Percentiles rank a stretch among this genome's conserved stretches.
Conservation (phyloP, 163 green algal species). For the Chlamydomonas reinhardtii region DNA sequence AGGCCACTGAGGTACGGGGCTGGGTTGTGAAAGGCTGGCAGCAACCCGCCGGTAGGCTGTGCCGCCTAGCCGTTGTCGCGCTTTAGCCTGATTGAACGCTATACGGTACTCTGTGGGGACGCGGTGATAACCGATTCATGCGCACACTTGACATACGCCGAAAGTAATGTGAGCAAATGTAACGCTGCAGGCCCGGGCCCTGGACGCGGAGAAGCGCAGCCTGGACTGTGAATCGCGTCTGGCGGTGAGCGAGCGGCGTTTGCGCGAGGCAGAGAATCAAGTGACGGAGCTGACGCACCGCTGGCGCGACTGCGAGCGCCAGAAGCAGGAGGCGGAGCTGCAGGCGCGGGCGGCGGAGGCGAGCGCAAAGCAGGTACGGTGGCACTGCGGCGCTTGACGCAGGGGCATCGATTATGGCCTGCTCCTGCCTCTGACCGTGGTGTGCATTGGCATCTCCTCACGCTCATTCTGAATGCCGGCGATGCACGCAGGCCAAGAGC, state of each 20-base stretch:
- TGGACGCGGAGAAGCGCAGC: slow-evolving; percentile 52
- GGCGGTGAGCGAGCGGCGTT: slow-evolving; percentile 42
- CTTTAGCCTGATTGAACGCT: no score
- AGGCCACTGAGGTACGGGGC: slow-evolving; percentile 51
- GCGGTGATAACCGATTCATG: no score
- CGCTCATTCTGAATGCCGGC: no score
- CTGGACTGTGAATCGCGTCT: slow-evolving; percentile 57
- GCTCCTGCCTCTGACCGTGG: no score
- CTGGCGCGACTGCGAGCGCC: slow-evolving; percentile 45
- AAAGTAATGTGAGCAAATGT: no score
- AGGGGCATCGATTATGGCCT: no score
- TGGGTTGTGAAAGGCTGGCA: not conserved
- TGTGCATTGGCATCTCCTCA: no score
- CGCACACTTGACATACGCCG: no score
- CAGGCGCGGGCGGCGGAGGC: slow-evolving; percentile 47
- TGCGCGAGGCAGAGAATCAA: slow-evolving; percentile 58
- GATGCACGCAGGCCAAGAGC: slow-evolving; percentile 25
- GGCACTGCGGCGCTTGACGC: no score
- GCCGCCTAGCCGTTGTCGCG: no score
- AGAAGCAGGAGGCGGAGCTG: slow-evolving; percentile 53
- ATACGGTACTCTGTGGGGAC: no score
- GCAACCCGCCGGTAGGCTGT: no score
- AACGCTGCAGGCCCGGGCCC: slow-evolving; percentile 15
- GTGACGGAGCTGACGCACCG: slow-evolving; percentile 45
- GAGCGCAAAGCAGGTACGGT: slow-evolving; percentile 59